Evolutionary conservation across 2,329 filamentous ascomycete genomes (phyloP).

Genomic region (Acephala macrosclerotiorum): DNA sequence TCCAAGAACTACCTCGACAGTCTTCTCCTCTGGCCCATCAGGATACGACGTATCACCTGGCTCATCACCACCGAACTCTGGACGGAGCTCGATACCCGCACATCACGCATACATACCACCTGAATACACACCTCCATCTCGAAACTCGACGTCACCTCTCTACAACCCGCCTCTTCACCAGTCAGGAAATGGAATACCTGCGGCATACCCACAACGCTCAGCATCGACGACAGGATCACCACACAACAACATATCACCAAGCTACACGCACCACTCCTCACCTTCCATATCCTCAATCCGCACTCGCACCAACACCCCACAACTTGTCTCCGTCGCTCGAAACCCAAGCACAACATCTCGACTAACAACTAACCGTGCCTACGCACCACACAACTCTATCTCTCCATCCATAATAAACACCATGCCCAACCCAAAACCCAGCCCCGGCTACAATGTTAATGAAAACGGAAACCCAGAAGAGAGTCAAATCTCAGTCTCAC

Average conservation of each 20-base stretch:
- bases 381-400: neutral
- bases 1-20: neutral
- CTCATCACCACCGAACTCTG: slow-evolving; percentile 14
- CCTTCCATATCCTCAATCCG: slow-evolving; percentile 1
- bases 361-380: neutral
- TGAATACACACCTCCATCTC: slow-evolving; percentile 15
- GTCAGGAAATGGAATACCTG: neutral
- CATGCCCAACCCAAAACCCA: neutral
- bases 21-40: slow-evolving; percentile 6
- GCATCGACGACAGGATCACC: neutral
- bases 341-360: neutral
- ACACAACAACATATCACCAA: neutral
- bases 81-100: slow-evolving; percentile 23
- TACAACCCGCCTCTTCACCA: neutral
- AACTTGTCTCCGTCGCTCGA: neutral
- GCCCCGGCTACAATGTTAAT: neutral
- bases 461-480: neutral
- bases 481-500: slow-evolving; percentile 1
- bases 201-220: slow-evolving; percentile 1
- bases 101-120: slow-evolving; percentile 36
- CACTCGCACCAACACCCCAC: neutral
- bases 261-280: neutral
- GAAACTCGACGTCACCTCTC: slow-evolving; percentile 11
- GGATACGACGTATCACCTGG: slow-evolving; percentile 7
- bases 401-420: neutral